phyloP scores from a whole-genome alignment of 495 filamentous ascomycete species.

The Corynascus novoguineensis region DNA sequence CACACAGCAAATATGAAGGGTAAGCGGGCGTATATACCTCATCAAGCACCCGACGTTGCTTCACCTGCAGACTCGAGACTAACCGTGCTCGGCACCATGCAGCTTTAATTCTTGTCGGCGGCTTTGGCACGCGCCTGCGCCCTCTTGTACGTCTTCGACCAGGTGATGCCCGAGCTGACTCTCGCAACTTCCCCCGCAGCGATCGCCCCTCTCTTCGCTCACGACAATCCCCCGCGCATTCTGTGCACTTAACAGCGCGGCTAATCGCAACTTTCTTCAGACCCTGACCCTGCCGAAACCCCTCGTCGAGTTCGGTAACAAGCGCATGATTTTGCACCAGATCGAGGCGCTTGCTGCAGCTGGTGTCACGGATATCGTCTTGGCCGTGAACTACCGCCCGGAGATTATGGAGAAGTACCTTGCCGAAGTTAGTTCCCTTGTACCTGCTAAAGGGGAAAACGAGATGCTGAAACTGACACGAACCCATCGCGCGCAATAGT shows the following conservation, averaged over 20 bases:
- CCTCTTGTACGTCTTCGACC: slow-evolving; percentile 75
- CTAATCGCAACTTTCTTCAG: slow-evolving; percentile 45
- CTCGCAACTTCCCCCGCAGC: not conserved
- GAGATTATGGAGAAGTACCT: slow-evolving; percentile 80
- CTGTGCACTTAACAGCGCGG: not conserved
- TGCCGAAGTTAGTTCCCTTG: slow-evolving; percentile 38
- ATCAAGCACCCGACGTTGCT: not conserved
- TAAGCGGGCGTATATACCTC: slow-evolving; percentile 29
- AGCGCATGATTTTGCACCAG: slow-evolving; percentile 98
- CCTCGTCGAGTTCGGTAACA: slow-evolving; percentile 96
- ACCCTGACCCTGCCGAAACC: slow-evolving; percentile 97
- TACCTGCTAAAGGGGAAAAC: not conserved
- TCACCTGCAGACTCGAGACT: slow-evolving; percentile 18
- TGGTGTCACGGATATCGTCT: slow-evolving; percentile 94
- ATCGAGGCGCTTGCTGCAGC: slow-evolving; percentile 91
- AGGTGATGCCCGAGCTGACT: slow-evolving; percentile 10
- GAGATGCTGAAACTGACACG: slow-evolving; percentile 5
- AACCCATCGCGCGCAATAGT: slow-evolving; percentile 51
- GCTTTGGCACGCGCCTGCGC: slow-evolving; percentile 96
- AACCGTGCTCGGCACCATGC: slow-evolving; percentile 24
- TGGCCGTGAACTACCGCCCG: slow-evolving; percentile 97
- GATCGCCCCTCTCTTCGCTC: not conserved
- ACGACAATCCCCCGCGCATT: slow-evolving; percentile 1
- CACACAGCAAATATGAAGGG: slow-evolving; percentile 46
- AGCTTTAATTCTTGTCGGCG: slow-evolving; percentile 99